Conservation (phyloP, 1,139 yeast species). For the Pichia sp. region DNA sequence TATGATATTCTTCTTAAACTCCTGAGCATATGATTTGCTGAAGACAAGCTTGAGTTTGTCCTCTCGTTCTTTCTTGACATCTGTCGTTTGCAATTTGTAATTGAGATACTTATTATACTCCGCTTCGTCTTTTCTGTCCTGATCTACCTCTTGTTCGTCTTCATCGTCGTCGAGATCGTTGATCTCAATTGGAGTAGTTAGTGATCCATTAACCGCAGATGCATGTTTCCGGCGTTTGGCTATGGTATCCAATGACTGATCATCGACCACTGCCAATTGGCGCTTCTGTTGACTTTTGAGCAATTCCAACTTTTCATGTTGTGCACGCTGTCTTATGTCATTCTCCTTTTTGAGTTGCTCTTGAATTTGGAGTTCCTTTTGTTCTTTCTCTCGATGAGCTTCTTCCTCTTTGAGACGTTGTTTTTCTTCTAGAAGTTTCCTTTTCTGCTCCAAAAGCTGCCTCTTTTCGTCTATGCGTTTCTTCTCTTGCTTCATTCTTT, state of each 20-base stretch:
- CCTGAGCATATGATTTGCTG: constrained; percentile 14
- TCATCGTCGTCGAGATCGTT: constrained; percentile 14
- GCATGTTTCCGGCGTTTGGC: constrained; percentile 2
- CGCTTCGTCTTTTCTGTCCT: background rate
- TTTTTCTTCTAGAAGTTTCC: background rate
- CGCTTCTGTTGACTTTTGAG: background rate
- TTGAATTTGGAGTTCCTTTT: background rate
- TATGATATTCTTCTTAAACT: constrained; percentile 17
- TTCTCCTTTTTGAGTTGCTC: background rate
- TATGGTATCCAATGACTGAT: background rate
- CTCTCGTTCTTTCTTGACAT: background rate
- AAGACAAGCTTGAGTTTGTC: constrained; percentile 10
- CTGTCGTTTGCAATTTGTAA: no score
- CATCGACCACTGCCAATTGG: background rate
- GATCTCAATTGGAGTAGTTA: constrained; percentile 11
- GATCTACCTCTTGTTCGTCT: constrained; percentile 6
- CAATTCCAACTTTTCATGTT: background rate
- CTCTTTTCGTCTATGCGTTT: background rate
- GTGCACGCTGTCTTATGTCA: background rate
- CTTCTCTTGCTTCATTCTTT: background rate
- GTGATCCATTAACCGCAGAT: constrained; percentile 1
- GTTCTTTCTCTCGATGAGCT: background rate
- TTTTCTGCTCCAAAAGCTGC: background rate
- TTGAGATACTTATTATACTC: background rate
- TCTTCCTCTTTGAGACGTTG: background rate